These are phyloP conservation scores for Blastobotrys capitulatus DNA, from an alignment of 1,139 yeast species.

Conservation along the genomic window DNA sequence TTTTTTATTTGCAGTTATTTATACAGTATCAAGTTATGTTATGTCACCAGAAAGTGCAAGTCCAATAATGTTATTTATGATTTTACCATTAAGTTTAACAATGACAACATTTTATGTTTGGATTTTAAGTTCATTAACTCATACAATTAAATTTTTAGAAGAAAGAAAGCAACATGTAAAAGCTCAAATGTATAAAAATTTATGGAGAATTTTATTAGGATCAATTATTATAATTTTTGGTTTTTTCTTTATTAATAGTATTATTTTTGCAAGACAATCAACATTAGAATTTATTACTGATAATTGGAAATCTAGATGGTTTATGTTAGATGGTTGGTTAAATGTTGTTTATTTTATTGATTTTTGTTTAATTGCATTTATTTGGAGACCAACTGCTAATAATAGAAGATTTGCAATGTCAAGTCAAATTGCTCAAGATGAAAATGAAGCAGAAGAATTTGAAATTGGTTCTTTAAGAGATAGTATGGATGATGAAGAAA, in stretches of 20 bases:
- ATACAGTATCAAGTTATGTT: slow-evolving; percentile 64
- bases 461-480: slow-evolving; percentile 41
- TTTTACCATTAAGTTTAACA: slow-evolving; percentile 67
- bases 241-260: slow-evolving; percentile 66
- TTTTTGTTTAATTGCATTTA: slow-evolving; percentile 76
- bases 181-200: slow-evolving; percentile 73
- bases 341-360: slow-evolving; percentile 80
- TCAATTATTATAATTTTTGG: slow-evolving; percentile 55
- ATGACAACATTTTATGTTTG: slow-evolving; percentile 69
- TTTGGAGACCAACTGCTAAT: slow-evolving; percentile 97
- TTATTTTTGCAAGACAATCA: slow-evolving; percentile 69
- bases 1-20: slow-evolving; percentile 61
- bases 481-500: slow-evolving; percentile 33
- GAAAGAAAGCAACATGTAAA: slow-evolving; percentile 91
- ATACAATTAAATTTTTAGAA: slow-evolving; percentile 66
- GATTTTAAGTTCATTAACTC: slow-evolving; percentile 66
- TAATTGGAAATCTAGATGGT: slow-evolving; percentile 90
- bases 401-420: slow-evolving; percentile 94
- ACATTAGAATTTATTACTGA: slow-evolving; percentile 72
- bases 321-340: slow-evolving; percentile 92
- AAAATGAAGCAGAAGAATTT: slow-evolving; percentile 55
- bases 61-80: slow-evolving; percentile 44
- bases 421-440: slow-evolving; percentile 83
- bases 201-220: slow-evolving; percentile 67
- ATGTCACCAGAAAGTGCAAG: slow-evolving; percentile 43